Base-by-base conservation (phyloP, 169 alveolate genomes). In the Perkinsus chesapeaki region DNA sequence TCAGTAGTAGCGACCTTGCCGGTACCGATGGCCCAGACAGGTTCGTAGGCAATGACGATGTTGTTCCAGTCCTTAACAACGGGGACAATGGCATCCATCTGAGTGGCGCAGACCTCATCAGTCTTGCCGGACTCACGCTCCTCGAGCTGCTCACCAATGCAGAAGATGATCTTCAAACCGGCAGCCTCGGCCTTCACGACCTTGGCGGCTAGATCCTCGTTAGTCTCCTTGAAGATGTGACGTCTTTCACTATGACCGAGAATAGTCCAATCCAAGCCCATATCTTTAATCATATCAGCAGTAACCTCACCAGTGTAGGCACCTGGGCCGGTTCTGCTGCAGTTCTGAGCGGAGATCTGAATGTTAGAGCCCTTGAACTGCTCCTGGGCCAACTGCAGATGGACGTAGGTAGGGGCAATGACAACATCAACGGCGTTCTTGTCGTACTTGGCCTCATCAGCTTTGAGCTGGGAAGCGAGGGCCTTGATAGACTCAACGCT, bases 1-100 rank as follows among this genome's bases (percentile, higher is more conserved):
- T 96, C 99, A 19, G 99, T 99, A 39, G 99, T 95, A 23, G 99
- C 99, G 37, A 98, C 99, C 93, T 96, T 98, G 93, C 99, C 99
- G 39, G 99, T 99, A 60, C 99, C 99, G 92, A 99, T 99, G 92
- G 99, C 99, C 99, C 99, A 99, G 34, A 99, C 99, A 31, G 99
- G 99, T 95, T 99, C 99, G 97, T 99, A 98, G 48, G 99, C 99
- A 73, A 99, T 96, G 48, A 99, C 99, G 39, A 99, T 97, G 94
- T 97, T 96, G 73, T 95, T 94, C 99, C 99, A 98, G 95, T 98
- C 96, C 48, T 96, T 94, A 37, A 95, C 91, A 27, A 94, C 93
- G 12, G 95, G 95, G 23, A 93, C 27, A 92, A 96, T 96, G 43
- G 96, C 96, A 82, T 95, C 96, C 39, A 99, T 96, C 97, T 99